Evolutionary conservation across 2,329 filamentous ascomycete species (phyloP), one percentile per base, ranked within the genome.

Genomic region (Corynespora cassiicola): DNA sequence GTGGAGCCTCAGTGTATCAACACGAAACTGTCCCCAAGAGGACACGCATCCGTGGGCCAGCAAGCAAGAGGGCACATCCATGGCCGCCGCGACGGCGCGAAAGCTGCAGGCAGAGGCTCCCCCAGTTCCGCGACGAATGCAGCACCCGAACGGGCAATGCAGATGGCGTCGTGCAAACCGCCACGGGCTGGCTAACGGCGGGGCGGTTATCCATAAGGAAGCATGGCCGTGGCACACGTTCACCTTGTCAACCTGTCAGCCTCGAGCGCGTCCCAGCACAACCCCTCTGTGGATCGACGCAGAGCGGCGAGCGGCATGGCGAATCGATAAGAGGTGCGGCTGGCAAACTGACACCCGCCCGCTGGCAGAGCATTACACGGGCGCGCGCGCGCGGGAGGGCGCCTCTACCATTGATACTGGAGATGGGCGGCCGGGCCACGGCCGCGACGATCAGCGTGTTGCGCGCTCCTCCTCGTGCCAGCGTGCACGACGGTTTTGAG

Each of bases 321-420:
- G 60, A 68, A 68, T 66, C 63, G 64, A 68, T 65, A 63, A 62
- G 60, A 54, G 49, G 48, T 54, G 44, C 50, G 53, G 56, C 59
- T 58, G 42, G 42, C 44, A 36, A 45, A 45, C 49, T 52, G 53
- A 58, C 52, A 52, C 50, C 37, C 22, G 24, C 36, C 41, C 45
- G 36, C 50, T 42, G 45, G 38, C 45, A 42, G 47, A 42, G 42
- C 52, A 53, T 59, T 56, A 55, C 52, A 47, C 35, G 31, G 45
- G 33, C 45, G 42, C 39, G 50, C 41, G 45, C 46, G 40, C 20
- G 44, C 48, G 45, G 41, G 31, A 39, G 42, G 42, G 39, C 36
- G 43, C 35, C 42, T 32, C 42, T 19, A 27, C 23, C 34, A 52
- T 34, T 42, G 55, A 52, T 54, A 6, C 17, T 37, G 23, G 32